A percentile compares a stretch with the other conserved stretches of the same genome.
phyloP scores from a whole-genome alignment of 2,329 filamentous ascomycete species.

The Cladophialophora exuberans region DNA sequence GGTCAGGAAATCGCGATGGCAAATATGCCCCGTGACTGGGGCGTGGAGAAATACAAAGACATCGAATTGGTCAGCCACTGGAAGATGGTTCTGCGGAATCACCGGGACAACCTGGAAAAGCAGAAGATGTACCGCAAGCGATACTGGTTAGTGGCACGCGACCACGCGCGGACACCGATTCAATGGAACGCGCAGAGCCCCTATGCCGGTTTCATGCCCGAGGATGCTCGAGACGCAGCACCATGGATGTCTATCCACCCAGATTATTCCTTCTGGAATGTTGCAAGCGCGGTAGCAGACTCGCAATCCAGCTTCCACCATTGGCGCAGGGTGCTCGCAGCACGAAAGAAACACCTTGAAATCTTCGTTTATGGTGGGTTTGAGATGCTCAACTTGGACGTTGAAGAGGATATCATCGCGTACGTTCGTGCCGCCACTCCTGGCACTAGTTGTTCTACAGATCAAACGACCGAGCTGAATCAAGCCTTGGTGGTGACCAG shows the following conservation, averaged over 20 bases:
- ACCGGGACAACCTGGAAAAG: slow-evolving; percentile 13
- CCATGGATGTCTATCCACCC: slow-evolving; percentile 67
- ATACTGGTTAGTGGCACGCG: slow-evolving; percentile 37
- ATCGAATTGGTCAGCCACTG: slow-evolving; percentile 56
- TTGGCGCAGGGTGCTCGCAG: slow-evolving; percentile 60
- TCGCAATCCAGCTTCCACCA: slow-evolving; percentile 58
- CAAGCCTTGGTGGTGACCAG: too few relatives aligned
- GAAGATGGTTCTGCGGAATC: slow-evolving; percentile 33
- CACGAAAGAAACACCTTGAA: slow-evolving; percentile 60
- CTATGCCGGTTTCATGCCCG: slow-evolving; percentile 64
- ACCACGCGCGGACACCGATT: slow-evolving; percentile 70
- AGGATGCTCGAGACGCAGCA: slow-evolving; percentile 11
- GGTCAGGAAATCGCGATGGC: slow-evolving; percentile 65
- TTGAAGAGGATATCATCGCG: too few relatives aligned
- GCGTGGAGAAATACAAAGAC: slow-evolving; percentile 47
- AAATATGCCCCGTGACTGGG: slow-evolving; percentile 56
- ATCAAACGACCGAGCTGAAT: too few relatives aligned
- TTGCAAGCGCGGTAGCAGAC: slow-evolving; percentile 55
- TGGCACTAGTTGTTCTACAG: too few relatives aligned
- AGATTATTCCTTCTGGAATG: slow-evolving; percentile 60
- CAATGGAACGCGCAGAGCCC: slow-evolving; percentile 59
- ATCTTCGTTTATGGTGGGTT: slow-evolving; percentile 50
- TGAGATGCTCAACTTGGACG: slow-evolving; percentile 28
- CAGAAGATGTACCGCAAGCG: slow-evolving; percentile 12
- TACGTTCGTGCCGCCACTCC: too few relatives aligned